Percentiles rank a stretch among this genome's conserved stretches.
Evolutionary conservation across 1,284 basidiomycete species (phyloP).

Genomic region (Ceratobasidium sp.): DNA sequence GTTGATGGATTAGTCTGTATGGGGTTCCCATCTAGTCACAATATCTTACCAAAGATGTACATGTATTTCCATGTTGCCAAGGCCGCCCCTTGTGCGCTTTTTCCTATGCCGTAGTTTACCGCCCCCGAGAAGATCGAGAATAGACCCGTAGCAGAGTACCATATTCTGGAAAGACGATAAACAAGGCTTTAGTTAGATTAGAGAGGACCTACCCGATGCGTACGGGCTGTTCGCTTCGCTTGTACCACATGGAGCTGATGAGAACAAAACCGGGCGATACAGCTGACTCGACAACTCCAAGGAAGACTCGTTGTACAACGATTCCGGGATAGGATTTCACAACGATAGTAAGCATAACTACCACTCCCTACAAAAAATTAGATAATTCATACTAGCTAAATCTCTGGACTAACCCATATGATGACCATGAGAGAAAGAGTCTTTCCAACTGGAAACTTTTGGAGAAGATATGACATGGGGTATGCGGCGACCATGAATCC

Average conservation of each 20-base stretch:
- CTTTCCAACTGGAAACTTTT: conserved; percentile 53
- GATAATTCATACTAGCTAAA: conserved; percentile 41
- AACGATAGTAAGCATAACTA: conserved; percentile 56
- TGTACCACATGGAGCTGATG: conserved; percentile 58
- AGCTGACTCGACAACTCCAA: conserved; percentile 54
- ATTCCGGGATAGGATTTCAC: conserved; percentile 53
- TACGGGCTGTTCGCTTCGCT: conserved; percentile 49
- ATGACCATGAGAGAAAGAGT: conserved; percentile 46
- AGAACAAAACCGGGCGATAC: conserved; percentile 58
- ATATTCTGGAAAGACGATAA: conserved; percentile 47
- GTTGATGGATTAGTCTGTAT: not conserved
- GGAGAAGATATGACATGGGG: conserved; percentile 55
- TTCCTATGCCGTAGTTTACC: conserved; percentile 57
- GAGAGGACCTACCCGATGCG: conserved; percentile 21
- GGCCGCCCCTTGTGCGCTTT: conserved; percentile 49
- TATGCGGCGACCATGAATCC: conserved; percentile 55
- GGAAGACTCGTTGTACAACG: conserved; percentile 55
- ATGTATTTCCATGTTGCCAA: conserved; percentile 57
- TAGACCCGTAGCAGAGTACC: conserved; percentile 59
- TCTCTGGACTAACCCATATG: conserved; percentile 41
- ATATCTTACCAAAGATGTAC: conserved; percentile 44
- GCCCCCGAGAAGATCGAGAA: conserved; percentile 54
- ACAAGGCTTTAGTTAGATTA: not conserved
- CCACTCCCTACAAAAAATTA: conserved; percentile 52
- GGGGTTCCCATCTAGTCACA: not conserved